phyloP scores from a whole-genome alignment of 495 filamentous ascomycete species.

The Viridothelium virens region DNA sequence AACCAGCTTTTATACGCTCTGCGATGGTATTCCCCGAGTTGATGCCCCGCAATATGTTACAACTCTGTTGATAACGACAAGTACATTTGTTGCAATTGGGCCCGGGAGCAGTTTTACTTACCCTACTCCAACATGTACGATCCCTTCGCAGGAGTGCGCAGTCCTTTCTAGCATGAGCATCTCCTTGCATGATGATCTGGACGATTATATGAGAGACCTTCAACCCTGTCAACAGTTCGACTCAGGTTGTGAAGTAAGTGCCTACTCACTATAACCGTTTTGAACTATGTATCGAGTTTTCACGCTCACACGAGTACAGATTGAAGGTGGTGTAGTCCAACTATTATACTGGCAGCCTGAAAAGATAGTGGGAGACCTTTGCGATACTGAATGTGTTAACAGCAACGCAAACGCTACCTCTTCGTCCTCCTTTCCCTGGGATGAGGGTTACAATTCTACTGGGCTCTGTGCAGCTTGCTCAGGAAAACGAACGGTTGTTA shows the following conservation, averaged over 20 bases:
- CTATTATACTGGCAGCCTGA: not conserved
- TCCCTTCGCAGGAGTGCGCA: not conserved
- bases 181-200: not conserved
- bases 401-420: too few species aligned
- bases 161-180: not conserved
- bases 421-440: too few species aligned
- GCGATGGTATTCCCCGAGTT: not conserved
- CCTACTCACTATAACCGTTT: not conserved
- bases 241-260: too few species aligned
- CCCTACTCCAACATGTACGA: not conserved
- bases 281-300: not conserved
- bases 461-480: not conserved
- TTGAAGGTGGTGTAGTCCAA: not conserved
- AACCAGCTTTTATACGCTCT: not conserved
- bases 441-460: too few species aligned
- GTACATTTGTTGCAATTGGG: not conserved
- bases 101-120: not conserved
- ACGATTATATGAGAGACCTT: too few species aligned
- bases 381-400: not conserved
- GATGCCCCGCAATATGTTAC: not conserved
- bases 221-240: too few species aligned
- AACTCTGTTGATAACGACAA: not conserved
- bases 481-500: not conserved
- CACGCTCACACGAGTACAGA: not conserved
- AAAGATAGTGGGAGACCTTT: not conserved